Conservation (phyloP, 2,329 filamentous ascomycete genomes). For the Hymenoscyphus fraxineus region DNA sequence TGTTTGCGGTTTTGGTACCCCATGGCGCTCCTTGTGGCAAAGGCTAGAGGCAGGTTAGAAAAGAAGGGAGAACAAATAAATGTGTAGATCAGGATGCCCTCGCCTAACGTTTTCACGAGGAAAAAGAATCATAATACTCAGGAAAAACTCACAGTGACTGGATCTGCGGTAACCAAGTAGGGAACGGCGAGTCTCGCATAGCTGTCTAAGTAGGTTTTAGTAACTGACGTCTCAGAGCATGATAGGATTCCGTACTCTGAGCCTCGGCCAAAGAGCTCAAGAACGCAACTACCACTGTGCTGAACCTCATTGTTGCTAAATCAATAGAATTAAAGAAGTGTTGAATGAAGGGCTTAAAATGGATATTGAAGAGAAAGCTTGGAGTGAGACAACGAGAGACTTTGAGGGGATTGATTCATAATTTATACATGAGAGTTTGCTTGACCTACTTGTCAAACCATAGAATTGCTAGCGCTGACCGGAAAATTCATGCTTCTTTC, state of each 20-base stretch:
- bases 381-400: neutral
- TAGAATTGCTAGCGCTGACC: constrained; percentile 1
- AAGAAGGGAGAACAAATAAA: neutral
- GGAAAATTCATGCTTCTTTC: neutral
- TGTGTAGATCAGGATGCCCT: neutral
- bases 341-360: neutral
- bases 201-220: constrained; percentile 3
- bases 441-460: neutral
- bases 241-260: neutral
- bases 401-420: constrained; percentile 2
- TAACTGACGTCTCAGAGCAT: too few species aligned
- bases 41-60: constrained; percentile 34
- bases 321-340: neutral
- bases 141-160: constrained; percentile 11
- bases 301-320: constrained; percentile 8
- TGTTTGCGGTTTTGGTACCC: constrained; percentile 41
- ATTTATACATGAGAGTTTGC: neutral
- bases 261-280: constrained; percentile 2
- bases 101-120: neutral
- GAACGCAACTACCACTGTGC: neutral
- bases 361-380: neutral
- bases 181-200: constrained; percentile 8
- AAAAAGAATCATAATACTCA: neutral
- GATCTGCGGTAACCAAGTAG: constrained; percentile 8
- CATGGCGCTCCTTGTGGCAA: constrained; percentile 49